These are phyloP conservation scores for Aspergillus unguis DNA, from an alignment of 2,329 filamentous ascomycete species.

Conservation along the genomic window DNA sequence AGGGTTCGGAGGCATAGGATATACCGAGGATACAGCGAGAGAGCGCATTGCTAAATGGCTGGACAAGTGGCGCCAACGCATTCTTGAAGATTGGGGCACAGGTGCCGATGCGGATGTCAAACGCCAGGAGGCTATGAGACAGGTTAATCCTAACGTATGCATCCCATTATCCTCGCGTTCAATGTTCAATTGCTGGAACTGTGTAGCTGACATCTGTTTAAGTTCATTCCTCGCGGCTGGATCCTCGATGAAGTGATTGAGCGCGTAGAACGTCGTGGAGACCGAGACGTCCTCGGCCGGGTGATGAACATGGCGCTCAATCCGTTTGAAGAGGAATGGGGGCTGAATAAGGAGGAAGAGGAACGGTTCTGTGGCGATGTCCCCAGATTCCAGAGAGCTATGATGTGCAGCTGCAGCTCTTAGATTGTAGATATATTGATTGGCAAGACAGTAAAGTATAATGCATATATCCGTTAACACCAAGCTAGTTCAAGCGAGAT, in stretches of 20 bases:
- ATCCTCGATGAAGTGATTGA: conserved; percentile 90
- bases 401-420: conserved; percentile 96
- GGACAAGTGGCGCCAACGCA: conserved; percentile 67
- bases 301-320: conserved; percentile 79
- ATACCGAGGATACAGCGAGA: conserved; percentile 62
- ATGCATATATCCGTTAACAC: too few species aligned
- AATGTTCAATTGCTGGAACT: neutral
- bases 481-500: too few species aligned
- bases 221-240: conserved; percentile 86
- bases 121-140: conserved; percentile 71
- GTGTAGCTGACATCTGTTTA: neutral
- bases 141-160: conserved; percentile 73
- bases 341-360: conserved; percentile 68
- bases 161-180: neutral
- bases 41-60: conserved; percentile 75
- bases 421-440: conserved; percentile 34
- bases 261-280: conserved; percentile 77
- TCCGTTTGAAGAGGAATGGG: conserved; percentile 72
- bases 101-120: conserved; percentile 51
- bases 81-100: conserved; percentile 72
- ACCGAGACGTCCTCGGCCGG: conserved; percentile 71
- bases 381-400: conserved; percentile 69
- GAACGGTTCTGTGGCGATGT: conserved; percentile 81
- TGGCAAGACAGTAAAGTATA: neutral
- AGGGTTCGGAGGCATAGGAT: conserved; percentile 57